Base-by-base conservation (phyloP, 352 stramenopile species). In the Phytophthora foliorum region DNA sequence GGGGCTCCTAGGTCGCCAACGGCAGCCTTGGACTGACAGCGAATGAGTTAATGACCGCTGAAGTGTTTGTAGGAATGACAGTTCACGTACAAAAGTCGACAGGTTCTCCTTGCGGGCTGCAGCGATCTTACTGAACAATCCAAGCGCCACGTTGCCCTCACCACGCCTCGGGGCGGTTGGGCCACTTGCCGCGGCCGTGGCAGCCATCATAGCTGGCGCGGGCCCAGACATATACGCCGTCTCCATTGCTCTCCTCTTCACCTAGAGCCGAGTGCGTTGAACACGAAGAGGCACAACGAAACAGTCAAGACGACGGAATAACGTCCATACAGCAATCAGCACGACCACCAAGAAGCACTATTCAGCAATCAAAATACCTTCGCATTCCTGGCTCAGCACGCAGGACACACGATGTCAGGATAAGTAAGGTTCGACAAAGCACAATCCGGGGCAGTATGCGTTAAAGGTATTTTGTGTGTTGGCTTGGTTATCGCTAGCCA, bases 81-180 rank as follows among this genome's bases (percentile, higher is more conserved):
- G 16, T 39, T 27, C 22, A 64, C 73, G 9, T 75, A 89, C 79
- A 58, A 82, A 86, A 19, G 59, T 53, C 41, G 74, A 80, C 14
- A 92, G 74, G 56, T 89, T 89, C 54, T 92, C 81, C 69, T 90
- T 93, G 50, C 82, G 82, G 32, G 75, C 80, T 17, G 84, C 82
- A 48, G 82, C 81, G 55, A 93, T 90, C 71, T 93, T 93, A 58
- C 82, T 90, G 66, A 92, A 90, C 54, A 92, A 72, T 1, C 82
- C 81, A 8, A 93, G 69, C 36, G 86, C 70, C 38, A 91, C 78
- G 46, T 86, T 81, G 17, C 79, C 77, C 31, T 78, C 53, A 21
- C 57, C 59, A 54, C 66, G 71, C 13, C 66, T 59, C 17, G 59
- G 51, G 16, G 27, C 51, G 17, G 68, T 31, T n/a, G 58, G 27